Percentiles rank a stretch among this genome's conserved stretches.
Conservation (phyloP, 768 basidiomycete species). For the Russula olivacea region DNA sequence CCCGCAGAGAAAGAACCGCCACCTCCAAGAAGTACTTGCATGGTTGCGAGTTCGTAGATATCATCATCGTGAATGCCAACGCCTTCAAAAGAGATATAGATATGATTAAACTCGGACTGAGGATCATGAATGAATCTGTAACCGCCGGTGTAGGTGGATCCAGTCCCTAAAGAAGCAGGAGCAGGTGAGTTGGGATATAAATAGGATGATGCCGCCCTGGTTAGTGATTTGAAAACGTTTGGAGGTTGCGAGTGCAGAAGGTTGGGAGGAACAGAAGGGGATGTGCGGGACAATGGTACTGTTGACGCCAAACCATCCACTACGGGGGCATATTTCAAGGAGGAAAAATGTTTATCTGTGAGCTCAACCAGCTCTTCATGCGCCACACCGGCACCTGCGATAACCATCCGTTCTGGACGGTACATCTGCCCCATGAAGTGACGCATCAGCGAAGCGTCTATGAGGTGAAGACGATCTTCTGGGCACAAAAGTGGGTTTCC, state of each 20-base stretch:
- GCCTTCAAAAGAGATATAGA: conserved; percentile 91
- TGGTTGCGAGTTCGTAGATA: conserved; percentile 87
- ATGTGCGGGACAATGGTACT: conserved; percentile 30
- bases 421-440: conserved; percentile 77
- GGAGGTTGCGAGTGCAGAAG: conserved; percentile 48
- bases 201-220: conserved; percentile 72
- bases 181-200: conserved; percentile 41
- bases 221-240: conserved; percentile 58
- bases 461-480: conserved; percentile 65
- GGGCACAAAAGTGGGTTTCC: conserved; percentile 92
- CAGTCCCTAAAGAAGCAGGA: conserved; percentile 12
- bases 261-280: conserved; percentile 42
- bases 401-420: conserved; percentile 88
- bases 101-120: conserved; percentile 76
- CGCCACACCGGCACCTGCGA: conserved; percentile 88
- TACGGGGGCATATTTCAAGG: conserved; percentile 38
- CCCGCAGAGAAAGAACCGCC: conserved; percentile 96
- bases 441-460: conserved; percentile 57
- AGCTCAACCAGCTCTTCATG: conserved; percentile 87
- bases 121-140: conserved; percentile 59
- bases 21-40: conserved; percentile 92
- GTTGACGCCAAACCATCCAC: conserved; percentile 28
- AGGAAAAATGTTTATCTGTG: conserved; percentile 77
- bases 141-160: conserved; percentile 76
- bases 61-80: conserved; percentile 87